phyloP scores from a whole-genome alignment of 2,329 filamentous ascomycete genomes.

The Sporothrix mexicana region DNA sequence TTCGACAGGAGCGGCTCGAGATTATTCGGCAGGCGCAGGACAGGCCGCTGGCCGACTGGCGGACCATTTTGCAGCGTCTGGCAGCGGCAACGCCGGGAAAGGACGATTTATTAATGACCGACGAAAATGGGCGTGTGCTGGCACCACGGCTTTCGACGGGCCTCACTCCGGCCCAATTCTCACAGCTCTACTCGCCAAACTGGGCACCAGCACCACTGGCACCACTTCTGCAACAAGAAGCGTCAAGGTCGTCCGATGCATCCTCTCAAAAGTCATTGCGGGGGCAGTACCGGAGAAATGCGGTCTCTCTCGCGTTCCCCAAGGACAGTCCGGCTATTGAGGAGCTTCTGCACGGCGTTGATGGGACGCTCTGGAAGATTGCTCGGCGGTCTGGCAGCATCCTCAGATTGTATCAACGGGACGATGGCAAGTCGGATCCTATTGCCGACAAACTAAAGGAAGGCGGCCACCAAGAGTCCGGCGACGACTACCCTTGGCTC shows the following conservation, averaged over 20 bases:
- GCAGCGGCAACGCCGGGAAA: conserved; percentile 45
- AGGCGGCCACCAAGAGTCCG: neutral
- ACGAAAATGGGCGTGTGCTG: neutral
- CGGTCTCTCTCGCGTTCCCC: conserved; percentile 42
- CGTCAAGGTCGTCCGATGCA: too few relatives aligned
- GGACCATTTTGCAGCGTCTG: conserved; percentile 48
- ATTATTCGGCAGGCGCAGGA: conserved; percentile 44
- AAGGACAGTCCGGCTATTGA: conserved; percentile 33
- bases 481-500: conserved; percentile 34
- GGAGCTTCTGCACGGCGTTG: conserved; percentile 37
- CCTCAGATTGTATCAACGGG: conserved; percentile 39
- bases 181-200: neutral
- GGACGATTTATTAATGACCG: neutral
- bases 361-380: conserved; percentile 42
- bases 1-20: conserved; percentile 49
- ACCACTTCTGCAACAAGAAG: neutral
- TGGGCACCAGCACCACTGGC: neutral
- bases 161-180: neutral
- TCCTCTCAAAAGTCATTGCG: neutral
- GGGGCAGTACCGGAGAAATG: conserved; percentile 32
- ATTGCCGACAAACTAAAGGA: neutral
- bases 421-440: neutral
- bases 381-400: conserved; percentile 40
- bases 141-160: neutral
- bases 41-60: conserved; percentile 49